Percentiles rank a stretch among this genome's conserved stretches.
Conservation (phyloP, 2,329 filamentous ascomycete species). For the Celoporthe dispersa region DNA sequence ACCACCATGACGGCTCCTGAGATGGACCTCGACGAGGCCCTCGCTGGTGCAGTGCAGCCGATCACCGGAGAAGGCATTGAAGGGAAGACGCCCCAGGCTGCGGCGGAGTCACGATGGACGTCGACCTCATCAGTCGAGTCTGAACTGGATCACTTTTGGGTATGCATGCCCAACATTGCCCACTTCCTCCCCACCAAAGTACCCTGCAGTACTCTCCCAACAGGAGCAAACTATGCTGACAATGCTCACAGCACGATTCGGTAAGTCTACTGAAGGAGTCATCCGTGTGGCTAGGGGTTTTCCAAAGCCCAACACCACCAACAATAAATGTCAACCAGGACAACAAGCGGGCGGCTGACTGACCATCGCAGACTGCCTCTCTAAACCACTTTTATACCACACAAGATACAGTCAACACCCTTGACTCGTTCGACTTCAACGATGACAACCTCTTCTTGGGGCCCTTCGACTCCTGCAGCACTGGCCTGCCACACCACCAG, state of each 20-base stretch:
- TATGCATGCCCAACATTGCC: conserved; percentile 3
- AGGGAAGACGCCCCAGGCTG: conserved; percentile 16
- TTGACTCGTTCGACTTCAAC: conserved; percentile 28
- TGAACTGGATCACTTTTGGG: conserved; percentile 27
- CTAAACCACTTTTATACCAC: conserved; percentile 30
- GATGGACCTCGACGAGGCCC: conserved; percentile 18
- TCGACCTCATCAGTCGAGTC: conserved; percentile 29
- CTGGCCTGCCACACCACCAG: conserved; percentile 14
- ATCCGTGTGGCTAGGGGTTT: not conserved
- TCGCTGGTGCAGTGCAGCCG: conserved; percentile 12
- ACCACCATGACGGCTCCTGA: conserved; percentile 18
- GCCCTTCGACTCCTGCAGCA: conserved; percentile 25
- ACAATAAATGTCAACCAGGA: not conserved
- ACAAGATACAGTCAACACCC: conserved; percentile 23
- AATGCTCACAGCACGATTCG: conserved; percentile 21
- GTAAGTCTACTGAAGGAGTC: conserved; percentile 14
- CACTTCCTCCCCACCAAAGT: not conserved
- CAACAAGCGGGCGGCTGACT: conserved; percentile 10
- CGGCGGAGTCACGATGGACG: conserved; percentile 24
- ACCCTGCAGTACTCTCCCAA: not conserved
- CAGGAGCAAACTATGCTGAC: not conserved
- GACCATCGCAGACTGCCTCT: conserved; percentile 13
- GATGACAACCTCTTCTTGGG: conserved; percentile 28
- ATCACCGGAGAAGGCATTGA: conserved; percentile 14
- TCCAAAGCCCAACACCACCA: not conserved